A percentile compares a stretch with the other conserved stretches of the same genome.
These are phyloP conservation scores for Berkeleyomyces basicola DNA, from an alignment of 2,329 filamentous ascomycete species.

Conservation along the genomic window DNA sequence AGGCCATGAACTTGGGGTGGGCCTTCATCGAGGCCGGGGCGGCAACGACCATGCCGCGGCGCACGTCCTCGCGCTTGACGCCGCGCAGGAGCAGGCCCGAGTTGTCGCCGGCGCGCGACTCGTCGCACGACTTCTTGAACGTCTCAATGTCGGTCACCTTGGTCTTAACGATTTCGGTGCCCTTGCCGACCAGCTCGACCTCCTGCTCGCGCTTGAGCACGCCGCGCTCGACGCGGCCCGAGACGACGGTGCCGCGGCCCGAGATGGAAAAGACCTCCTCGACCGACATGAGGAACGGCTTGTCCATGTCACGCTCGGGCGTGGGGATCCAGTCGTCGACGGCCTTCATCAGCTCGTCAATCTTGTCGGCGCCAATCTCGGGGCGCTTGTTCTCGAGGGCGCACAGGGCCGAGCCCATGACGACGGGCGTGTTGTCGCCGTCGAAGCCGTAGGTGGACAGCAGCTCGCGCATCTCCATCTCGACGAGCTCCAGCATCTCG, in stretches of 20 bases:
- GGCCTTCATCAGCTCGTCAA: slow-evolving; percentile 77
- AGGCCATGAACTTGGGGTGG: slow-evolving; percentile 81
- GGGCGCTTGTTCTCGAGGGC: slow-evolving; percentile 73
- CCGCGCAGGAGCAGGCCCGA: slow-evolving; percentile 92
- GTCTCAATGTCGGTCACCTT: slow-evolving; percentile 99
- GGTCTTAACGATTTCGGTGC: slow-evolving; percentile 71
- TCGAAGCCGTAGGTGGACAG: slow-evolving; percentile 88
- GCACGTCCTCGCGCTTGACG: slow-evolving; percentile 87
- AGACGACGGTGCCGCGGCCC: slow-evolving; percentile 91
- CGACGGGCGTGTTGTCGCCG: slow-evolving; percentile 91
- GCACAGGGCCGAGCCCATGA: slow-evolving; percentile 93
- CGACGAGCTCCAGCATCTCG: slow-evolving; percentile 99
- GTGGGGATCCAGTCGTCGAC: slow-evolving; percentile 96
- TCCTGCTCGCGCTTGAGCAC: slow-evolving; percentile 84
- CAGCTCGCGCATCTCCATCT: slow-evolving; percentile 99
- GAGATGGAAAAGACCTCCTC: slow-evolving; percentile 85
- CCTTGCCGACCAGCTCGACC: slow-evolving; percentile 87
- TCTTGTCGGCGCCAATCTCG: slow-evolving; percentile 75
- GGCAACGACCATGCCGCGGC: slow-evolving; percentile 85
- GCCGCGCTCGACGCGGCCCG: slow-evolving; percentile 94
- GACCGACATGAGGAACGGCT: slow-evolving; percentile 98
- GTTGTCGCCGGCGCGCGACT: slow-evolving; percentile 94
- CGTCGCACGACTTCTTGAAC: slow-evolving; percentile 98
- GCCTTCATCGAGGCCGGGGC: slow-evolving; percentile 72
- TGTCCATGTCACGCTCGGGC: slow-evolving; percentile 82